phyloP scores from a whole-genome alignment of 371 early-diverging fungal genomes.

The Lichtheimia ornata region DNA sequence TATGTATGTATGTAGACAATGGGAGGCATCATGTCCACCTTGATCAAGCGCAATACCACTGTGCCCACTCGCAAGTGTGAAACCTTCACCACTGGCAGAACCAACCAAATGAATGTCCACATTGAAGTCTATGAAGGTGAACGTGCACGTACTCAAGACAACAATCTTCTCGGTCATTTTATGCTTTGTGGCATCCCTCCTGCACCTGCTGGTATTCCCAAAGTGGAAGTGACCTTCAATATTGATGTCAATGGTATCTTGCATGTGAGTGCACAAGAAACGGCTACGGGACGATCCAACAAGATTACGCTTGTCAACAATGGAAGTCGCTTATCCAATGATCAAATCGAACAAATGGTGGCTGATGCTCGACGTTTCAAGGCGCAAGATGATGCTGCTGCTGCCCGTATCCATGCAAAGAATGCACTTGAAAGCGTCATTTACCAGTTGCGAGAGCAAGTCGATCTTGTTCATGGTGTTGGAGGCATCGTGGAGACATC shows the following conservation, averaged over 20 bases:
- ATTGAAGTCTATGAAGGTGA: slow-evolving; percentile 95
- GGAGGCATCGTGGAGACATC: slow-evolving; percentile 63
- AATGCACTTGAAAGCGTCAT: slow-evolving; percentile 87
- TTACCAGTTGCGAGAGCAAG: slow-evolving; percentile 74
- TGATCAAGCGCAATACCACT: slow-evolving; percentile 87
- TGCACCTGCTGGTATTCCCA: slow-evolving; percentile 89
- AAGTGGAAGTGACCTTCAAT: slow-evolving; percentile 94
- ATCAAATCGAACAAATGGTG: slow-evolving; percentile 91
- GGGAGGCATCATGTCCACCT: slow-evolving; percentile 81
- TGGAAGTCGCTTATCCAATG: slow-evolving; percentile 88
- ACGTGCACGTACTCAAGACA: slow-evolving; percentile 89
- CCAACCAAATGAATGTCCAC: slow-evolving; percentile 91
- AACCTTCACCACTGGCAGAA: slow-evolving; percentile 91
- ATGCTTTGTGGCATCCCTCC: slow-evolving; percentile 87
- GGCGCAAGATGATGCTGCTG: slow-evolving; percentile 84
- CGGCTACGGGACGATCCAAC: slow-evolving; percentile 79
- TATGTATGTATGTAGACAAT: slow-evolving; percentile 60
- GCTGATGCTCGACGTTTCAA: slow-evolving; percentile 87
- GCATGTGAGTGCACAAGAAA: slow-evolving; percentile 92
- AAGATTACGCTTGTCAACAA: slow-evolving; percentile 92
- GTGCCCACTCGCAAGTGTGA: slow-evolving; percentile 92
- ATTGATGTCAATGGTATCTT: slow-evolving; percentile 95
- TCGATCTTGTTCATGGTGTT: slow-evolving; percentile 27
- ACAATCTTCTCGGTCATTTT: slow-evolving; percentile 92
- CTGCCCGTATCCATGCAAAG: slow-evolving; percentile 80